Base-by-base conservation (phyloP, 192 early-diverging fungal species). In the Funneliformis mosseae region DNA sequence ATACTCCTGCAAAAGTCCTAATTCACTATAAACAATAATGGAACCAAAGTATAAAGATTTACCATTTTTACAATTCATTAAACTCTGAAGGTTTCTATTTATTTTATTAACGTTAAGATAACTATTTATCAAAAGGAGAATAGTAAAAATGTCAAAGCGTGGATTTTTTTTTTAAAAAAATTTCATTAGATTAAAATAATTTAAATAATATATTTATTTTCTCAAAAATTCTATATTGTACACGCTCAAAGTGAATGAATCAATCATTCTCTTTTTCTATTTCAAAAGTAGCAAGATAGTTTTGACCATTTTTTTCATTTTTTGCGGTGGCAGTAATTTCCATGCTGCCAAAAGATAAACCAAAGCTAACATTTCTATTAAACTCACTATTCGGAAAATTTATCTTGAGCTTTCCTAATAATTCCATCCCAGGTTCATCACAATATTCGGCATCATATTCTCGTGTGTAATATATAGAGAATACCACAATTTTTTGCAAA, bases 181-280 rank as follows among this genome's bases (percentile, higher is more conserved):
- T 33, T 33, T 33, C 33, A 33, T 33, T 33, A 33, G 33, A 33
- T 33, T 33, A 33, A n/a, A 33, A 33, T 33, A 33, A 33, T 33
- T 33, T 33, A 33, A 33, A 33, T 33, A 33, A 33, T 33, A 2
- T 33, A 33, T 33, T 33, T 33, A 33, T 33, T 33, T n/a, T 33
- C 33, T 33, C 33, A 33, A 33, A 33, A 33, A 3, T 33, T 33
- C 33, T 33, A 33, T 33, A 33, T 2, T 33, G 33, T 33, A 2
- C 33, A 33, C 33, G 33, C 33, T 3, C 33, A 2, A n/a, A 33
- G 33, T 33, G 33, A 33, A 33, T 33, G 33, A 33, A 33, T 85
- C 85, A 93, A 90, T 90, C 90, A 93, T 91, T 6, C 5, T 55
- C 50, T 55, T 55, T 55, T 18, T 66, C 23, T 66, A 66, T 21